Evolutionary conservation across 306 rosid species (phyloP), one percentile per base, ranked within the genome.

Genomic region (Citrullus amarus): DNA sequence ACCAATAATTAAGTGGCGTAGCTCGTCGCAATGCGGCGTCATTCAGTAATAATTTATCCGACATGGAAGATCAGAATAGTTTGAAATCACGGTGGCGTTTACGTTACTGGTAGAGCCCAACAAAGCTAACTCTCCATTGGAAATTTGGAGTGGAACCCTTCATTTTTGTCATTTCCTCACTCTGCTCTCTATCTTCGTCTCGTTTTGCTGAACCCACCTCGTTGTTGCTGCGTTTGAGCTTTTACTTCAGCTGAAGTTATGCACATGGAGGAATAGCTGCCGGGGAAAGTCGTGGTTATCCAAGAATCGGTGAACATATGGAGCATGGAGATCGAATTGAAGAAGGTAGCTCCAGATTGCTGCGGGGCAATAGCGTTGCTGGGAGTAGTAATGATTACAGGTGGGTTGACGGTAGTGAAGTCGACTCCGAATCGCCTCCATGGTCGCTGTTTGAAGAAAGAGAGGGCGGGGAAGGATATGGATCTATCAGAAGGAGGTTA

Each of bases 401-500:
- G 85, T 92, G 98, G 98, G 98, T 92, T 36, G 94, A 94, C 82
- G 97, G 98, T 13, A 92, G 90, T 82, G 95, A 94, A 82, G 87
- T 94, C 66, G 89, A 90, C 18, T 83, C 91, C 78, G 97, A 90
- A 53, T 82, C 79, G 34, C 83, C 84, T 78, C 78, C 87, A 56
- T 78, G 87, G 88, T 82, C 93, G 55, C 78, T 51, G 75, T 79
- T 1, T 32, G 61, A 79, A 58, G 92, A 79, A 51, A 80, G 60
- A 50, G 90, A 83, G 18, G 83, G 86, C 3, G 81, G 81, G 75
- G 88, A 87, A 80, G 91, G 87, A 81, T 86, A 79, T 83, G 97
- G 90, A 56, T 78, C 93, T 81, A 36, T 91, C 32, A 89, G 97
- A 67, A 88, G 96, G 84, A 91, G 97, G 83, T 90, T 95, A 59